Base-by-base conservation (phyloP, 2,329 filamentous ascomycete species). In the Colletotrichum truncatum region DNA sequence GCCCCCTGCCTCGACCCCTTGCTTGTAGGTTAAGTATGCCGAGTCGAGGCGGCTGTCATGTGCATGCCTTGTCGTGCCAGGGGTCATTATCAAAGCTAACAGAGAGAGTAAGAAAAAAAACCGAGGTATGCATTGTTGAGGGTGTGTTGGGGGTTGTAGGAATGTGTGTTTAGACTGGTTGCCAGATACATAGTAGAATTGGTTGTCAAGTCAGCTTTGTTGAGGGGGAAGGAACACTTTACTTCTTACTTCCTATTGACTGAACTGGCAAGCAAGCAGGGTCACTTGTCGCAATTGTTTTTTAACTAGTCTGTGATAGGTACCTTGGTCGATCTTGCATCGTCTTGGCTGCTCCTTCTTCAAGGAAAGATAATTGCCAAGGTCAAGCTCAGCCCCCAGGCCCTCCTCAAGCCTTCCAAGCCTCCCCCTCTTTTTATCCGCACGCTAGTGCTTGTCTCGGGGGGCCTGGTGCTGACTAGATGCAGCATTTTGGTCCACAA, bases 341-440 rank as follows among this genome's bases (percentile, higher is more conserved):
- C 56, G 38, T 26, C 52, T 55, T 55, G 38, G 52, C 52, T 54
- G 38, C 38, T 41, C 38, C 38, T 12, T 34, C 26, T 45, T 16
- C 25, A 51, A 58, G 38, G n/a, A n/a, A n/a, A n/a, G n/a, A n/a
- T n/a, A 52, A 18, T 16, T 61, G 48, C 61, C 61, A 60, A 54
- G 61, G n/a, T 8, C 14, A 53, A n/a, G 38, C n/a, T 26, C 45
- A 52, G 39, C 26, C 32, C 61, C n/a, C n/a, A n/a, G n/a, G n/a
- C n/a, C n/a, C n/a, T n/a, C n/a, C n/a, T n/a, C n/a, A n/a, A n/a
- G n/a, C n/a, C n/a, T n/a, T n/a, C n/a, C 18, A 30, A 52, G 34
- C 43, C 11, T 56, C 39, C 62, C 39, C 62, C 49, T 48, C 43
- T 61, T 54, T 61, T 65, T 61, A 48, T 54, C 62, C 56, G 62